phyloP scores from a whole-genome alignment of 495 filamentous ascomycete species.

The Talaromyces thailandensis region DNA sequence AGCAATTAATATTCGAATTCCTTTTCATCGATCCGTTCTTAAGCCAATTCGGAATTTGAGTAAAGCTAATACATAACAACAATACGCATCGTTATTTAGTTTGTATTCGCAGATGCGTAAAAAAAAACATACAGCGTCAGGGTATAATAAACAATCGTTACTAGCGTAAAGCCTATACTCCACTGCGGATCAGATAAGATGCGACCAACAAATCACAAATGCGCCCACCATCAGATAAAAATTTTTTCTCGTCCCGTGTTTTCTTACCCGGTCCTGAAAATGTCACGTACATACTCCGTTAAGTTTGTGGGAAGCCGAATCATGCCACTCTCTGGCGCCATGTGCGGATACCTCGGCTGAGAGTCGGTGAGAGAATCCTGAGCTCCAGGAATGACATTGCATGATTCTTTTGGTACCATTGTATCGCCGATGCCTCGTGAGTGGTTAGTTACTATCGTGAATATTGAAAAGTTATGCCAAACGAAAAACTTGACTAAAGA shows the following conservation, averaged over 20 bases:
- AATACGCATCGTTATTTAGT: neutral
- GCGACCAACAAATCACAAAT: neutral
- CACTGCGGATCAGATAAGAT: conserved; percentile 8
- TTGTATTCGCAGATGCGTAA: neutral
- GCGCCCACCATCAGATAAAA: conserved; percentile 3
- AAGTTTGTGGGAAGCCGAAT: neutral
- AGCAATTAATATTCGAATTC: neutral
- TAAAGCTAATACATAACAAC: neutral
- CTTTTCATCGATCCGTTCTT: neutral
- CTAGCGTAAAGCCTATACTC: neutral
- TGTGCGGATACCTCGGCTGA: neutral
- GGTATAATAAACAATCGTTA: neutral
- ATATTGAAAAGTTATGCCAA: too few relatives aligned
- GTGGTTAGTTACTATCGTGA: too few relatives aligned
- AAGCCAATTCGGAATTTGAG: neutral
- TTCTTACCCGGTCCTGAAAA: neutral
- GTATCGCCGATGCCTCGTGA: neutral
- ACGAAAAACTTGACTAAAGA: neutral
- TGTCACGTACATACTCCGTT: neutral
- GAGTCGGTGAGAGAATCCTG: neutral
- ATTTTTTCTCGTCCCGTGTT: neutral
- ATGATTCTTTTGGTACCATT: neutral
- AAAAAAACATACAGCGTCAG: neutral
- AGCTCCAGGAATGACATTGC: neutral
- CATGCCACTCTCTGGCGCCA: neutral